These are phyloP conservation scores for Takashimella tepidaria DNA, from an alignment of 1,284 basidiomycete species.

Conservation along the genomic window DNA sequence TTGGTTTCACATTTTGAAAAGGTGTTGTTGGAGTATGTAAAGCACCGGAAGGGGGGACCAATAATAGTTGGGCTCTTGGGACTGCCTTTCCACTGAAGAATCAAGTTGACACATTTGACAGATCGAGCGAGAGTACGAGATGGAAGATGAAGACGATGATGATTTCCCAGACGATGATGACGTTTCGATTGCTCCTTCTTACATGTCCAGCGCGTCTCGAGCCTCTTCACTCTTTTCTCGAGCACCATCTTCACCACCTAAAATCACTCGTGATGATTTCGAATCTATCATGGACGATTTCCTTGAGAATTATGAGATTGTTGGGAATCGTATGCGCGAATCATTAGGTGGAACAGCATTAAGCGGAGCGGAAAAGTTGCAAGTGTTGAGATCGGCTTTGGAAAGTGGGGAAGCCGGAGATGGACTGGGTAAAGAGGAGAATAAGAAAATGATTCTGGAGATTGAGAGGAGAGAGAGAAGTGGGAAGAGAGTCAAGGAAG, in stretches of 20 bases:
- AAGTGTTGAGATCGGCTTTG: constrained; percentile 70
- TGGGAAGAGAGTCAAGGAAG: constrained; percentile 50
- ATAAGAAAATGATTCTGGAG: constrained; percentile 58
- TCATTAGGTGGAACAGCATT: constrained; percentile 59
- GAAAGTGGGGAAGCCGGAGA: constrained; percentile 54
- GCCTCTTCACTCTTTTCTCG: constrained; percentile 14
- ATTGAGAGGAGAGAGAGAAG: constrained; percentile 50
- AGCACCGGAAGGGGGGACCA: too few relatives aligned
- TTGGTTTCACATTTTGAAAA: too few relatives aligned
- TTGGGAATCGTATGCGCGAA: constrained; percentile 72
- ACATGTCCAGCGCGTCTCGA: constrained; percentile 33
- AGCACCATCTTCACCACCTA: constrained; percentile 51
- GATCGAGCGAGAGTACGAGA: constrained; percentile 63
- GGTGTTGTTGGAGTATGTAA: too few relatives aligned
- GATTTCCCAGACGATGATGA: constrained; percentile 48
- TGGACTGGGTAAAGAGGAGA: constrained; percentile 53
- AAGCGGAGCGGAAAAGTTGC: constrained; percentile 69
- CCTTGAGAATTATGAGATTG: constrained; percentile 84
- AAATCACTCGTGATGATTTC: constrained; percentile 81
- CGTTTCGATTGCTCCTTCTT: constrained; percentile 37
- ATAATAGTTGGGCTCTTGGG: too few relatives aligned
- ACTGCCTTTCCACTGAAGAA: too few relatives aligned
- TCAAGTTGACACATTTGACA: constrained; percentile 25
- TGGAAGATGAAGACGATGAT: constrained; percentile 52
- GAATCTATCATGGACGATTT: constrained; percentile 91